Base-by-base conservation (phyloP, 1,284 basidiomycete genomes). In the Ceratobasidium sp. region DNA sequence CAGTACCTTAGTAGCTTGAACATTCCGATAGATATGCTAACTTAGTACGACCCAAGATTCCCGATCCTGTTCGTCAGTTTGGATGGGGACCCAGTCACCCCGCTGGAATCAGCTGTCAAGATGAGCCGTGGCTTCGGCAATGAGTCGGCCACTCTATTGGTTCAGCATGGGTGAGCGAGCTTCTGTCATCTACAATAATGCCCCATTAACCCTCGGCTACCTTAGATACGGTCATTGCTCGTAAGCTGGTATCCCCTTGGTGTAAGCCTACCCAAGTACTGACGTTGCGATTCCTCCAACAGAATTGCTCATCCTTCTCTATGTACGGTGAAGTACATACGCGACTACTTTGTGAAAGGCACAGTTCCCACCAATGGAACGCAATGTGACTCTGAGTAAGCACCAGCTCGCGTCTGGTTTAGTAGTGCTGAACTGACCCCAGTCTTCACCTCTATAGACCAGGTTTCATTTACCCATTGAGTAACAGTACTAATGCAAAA, bases 81-180 rank as follows among this genome's bases (percentile, higher is more conserved):
- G 22, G 70, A 67, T 0, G 71, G 70, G 32, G 75, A 76, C 45
- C 74, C 74, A 4, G 74, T 76, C 54, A 74, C 75, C 12, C 75
- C 75, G 1, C 68, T 73, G 1, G 31, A 56, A 0, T 53, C 73
- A 1, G 75, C 75, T 2, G 42, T 43, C 3, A 60, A 52, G 47
- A 74, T 75, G 75, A 49, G 57, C 7, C 20, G n/a, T 0, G 68
- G 64, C 4, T 72, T 76, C 54, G 72, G 73, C n/a, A 65, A 70
- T 1, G 70, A 71, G 7, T 73, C 72, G 12, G 72, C 72, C 0
- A 67, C 70, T 2, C 67, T 75, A 12, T 34, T 75, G 22, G 54
- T 73, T 20, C 73, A 75, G 34, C 45, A 73, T 7, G 74, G 72
- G 72, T 73, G 25, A 55, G 60, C n/a, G n/a, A n/a, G n/a, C n/a